Conservation (phyloP, 139 green algal species). For the Astrephomene gubernaculifera region DNA sequence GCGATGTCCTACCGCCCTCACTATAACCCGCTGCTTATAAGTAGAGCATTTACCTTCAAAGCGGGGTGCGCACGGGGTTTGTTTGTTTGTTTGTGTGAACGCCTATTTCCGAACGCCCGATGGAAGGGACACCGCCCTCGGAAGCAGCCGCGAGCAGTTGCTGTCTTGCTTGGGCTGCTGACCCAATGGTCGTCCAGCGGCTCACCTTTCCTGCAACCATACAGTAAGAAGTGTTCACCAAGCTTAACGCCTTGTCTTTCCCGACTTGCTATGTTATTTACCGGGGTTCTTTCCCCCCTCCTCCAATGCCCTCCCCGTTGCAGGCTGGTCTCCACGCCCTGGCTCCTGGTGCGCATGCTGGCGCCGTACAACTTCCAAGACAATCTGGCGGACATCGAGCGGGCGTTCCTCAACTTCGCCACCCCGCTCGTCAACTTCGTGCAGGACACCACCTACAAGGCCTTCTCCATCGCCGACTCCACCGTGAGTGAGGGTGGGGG, state of each 20-base stretch:
- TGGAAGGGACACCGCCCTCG: too few relatives aligned
- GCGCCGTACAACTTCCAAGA: constrained; percentile 39
- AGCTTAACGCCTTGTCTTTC: not conserved
- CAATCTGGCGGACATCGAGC: constrained; percentile 28
- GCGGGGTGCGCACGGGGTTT: too few relatives aligned
- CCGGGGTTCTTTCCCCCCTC: not conserved
- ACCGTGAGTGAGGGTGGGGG: too few relatives aligned
- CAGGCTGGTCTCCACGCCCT: constrained; percentile 19
- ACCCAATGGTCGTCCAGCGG: not conserved
- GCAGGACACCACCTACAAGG: constrained; percentile 36
- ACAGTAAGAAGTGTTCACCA: not conserved
- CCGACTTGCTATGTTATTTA: not conserved
- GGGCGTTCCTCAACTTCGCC: not conserved
- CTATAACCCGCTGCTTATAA: too few relatives aligned
- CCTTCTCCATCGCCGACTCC: constrained; percentile 15
- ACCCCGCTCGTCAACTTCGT: constrained; percentile 38
- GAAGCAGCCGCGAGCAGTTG: not conserved
- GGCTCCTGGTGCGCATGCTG: constrained; percentile 13
- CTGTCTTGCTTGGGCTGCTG: not conserved
- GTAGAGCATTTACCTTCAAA: too few relatives aligned
- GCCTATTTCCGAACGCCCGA: too few relatives aligned
- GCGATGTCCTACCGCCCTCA: not conserved
- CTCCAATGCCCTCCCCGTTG: not conserved
- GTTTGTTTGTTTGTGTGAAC: too few relatives aligned
- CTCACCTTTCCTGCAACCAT: not conserved